A percentile compares a stretch with the other conserved stretches of the same genome.
Evolutionary conservation across 139 green algal genomes (phyloP).

Genomic region (Chlorella sp.): DNA sequence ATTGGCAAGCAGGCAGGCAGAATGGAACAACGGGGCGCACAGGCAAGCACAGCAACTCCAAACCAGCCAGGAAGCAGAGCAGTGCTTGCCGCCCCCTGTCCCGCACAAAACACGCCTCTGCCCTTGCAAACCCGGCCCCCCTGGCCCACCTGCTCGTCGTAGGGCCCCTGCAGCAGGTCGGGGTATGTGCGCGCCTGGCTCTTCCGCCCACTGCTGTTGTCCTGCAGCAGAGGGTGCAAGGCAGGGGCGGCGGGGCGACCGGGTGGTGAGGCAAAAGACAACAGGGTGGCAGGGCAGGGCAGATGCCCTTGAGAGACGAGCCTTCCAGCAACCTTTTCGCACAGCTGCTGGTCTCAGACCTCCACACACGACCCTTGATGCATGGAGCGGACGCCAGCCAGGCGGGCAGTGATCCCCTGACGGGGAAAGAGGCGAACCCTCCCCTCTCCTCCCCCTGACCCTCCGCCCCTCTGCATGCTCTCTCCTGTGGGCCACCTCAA

Average conservation of each 20-base stretch:
- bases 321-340: no score
- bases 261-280: not conserved
- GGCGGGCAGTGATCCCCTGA: not conserved
- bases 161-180: constrained; percentile 91
- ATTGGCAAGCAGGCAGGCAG: no score
- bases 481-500: no score
- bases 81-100: no score
- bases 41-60: no score
- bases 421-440: not conserved
- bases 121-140: no score
- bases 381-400: not conserved
- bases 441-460: not conserved
- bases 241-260: not conserved
- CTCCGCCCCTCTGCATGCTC: not conserved
- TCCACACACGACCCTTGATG: no score
- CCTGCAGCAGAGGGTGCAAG: constrained; percentile 50
- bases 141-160: constrained; percentile 78
- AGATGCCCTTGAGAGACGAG: not conserved
- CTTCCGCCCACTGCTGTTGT: constrained; percentile 77
- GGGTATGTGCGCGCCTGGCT: constrained; percentile 91
- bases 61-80: no score
- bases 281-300: not conserved
- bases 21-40: no score
- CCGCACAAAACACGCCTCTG: no score
- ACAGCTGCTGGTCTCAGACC: no score